Conservation (phyloP, 345 rosid species). For the Eucalyptus regnans region DNA sequence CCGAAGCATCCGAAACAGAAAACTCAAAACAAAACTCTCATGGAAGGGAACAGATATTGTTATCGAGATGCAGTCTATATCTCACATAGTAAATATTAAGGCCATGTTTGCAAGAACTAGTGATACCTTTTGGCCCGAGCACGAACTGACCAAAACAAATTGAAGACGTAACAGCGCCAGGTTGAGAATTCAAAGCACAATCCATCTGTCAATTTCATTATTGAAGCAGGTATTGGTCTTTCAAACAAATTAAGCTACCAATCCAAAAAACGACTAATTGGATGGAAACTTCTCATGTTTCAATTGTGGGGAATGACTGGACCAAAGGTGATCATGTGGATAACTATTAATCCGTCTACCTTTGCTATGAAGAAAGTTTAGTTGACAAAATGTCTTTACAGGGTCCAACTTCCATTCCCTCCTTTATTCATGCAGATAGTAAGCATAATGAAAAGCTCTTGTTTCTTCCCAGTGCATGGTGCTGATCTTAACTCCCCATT, state of each 20-base stretch:
- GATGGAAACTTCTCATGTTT: neutral
- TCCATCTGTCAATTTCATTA: neutral
- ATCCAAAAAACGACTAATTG: neutral
- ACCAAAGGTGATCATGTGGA: neutral
- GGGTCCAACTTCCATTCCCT: neutral
- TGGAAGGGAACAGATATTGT: neutral
- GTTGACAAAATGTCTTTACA: neutral
- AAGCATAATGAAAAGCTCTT: neutral
- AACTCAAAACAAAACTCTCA: neutral
- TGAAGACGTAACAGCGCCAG: neutral
- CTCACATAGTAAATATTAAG: neutral
- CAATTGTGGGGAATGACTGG: neutral
- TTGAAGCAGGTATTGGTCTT: neutral
- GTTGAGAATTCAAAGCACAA: neutral
- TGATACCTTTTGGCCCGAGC: neutral
- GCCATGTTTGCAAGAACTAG: neutral
- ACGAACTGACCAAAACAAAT: neutral
- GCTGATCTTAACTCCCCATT: neutral
- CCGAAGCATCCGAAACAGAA: neutral
- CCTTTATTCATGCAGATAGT: neutral
- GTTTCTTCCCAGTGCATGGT: neutral
- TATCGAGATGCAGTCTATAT: neutral
- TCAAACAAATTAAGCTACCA: neutral
- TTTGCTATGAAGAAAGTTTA: neutral
- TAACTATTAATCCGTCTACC: neutral